Percentiles rank a stretch among this genome's conserved stretches.
These are phyloP conservation scores for Dentipellis sp. DNA, from an alignment of 768 basidiomycete species.

Conservation along the genomic window DNA sequence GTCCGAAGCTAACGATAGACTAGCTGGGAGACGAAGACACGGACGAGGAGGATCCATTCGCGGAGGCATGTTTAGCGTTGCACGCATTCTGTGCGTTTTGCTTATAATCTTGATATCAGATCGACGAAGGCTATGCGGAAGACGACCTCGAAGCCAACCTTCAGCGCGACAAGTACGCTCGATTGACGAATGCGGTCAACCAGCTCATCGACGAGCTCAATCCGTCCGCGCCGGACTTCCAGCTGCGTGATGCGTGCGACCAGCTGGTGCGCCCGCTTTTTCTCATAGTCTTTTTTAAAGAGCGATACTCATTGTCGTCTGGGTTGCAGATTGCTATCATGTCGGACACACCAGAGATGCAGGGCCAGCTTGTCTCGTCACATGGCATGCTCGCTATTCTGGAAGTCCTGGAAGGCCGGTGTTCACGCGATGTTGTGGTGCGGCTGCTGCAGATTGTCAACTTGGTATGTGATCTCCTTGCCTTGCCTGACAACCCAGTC, in stretches of 20 bases:
- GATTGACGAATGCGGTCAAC: slow-evolving; percentile 72
- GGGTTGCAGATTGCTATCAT: slow-evolving; percentile 60
- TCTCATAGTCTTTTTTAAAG: not conserved
- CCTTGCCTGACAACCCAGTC: not conserved
- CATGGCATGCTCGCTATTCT: slow-evolving; percentile 95
- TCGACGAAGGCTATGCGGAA: slow-evolving; percentile 88
- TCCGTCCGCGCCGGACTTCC: slow-evolving; percentile 73
- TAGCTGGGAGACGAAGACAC: slow-evolving; percentile 73
- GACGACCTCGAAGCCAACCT: slow-evolving; percentile 90
- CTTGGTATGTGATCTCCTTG: slow-evolving; percentile 39
- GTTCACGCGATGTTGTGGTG: slow-evolving; percentile 78
- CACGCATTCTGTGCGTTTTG: not conserved
- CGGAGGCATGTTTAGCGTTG: slow-evolving; percentile 46
- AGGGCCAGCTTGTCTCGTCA: slow-evolving; percentile 77
- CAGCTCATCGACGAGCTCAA: slow-evolving; percentile 82
- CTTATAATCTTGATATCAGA: slow-evolving; percentile 33
- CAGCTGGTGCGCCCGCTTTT: slow-evolving; percentile 54
- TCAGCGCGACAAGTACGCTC: slow-evolving; percentile 87
- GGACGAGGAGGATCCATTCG: slow-evolving; percentile 95
- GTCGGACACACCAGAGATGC: slow-evolving; percentile 76
- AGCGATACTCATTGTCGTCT: too few species aligned
- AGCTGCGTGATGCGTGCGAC: slow-evolving; percentile 77
- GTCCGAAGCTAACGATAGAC: not conserved
- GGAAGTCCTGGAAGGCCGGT: slow-evolving; percentile 84
- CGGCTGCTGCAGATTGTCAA: slow-evolving; percentile 87